Evolutionary conservation across 768 basidiomycete species (phyloP), one percentile per base, ranked within the genome.

Genomic region (Clavaria fumosa): DNA sequence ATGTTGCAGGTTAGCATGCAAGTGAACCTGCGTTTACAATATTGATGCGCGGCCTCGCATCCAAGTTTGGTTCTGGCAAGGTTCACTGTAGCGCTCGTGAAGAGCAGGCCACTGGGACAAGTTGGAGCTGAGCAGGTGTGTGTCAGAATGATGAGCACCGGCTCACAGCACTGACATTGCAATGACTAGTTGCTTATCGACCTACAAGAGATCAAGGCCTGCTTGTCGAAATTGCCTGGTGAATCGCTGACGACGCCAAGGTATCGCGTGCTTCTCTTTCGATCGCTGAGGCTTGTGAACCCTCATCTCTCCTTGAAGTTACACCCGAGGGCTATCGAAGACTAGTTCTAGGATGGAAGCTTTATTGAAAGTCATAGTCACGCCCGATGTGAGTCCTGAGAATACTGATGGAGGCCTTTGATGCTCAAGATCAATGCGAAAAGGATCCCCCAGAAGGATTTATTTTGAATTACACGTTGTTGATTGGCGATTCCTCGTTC

Each of bases 401-500:
- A 17, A 14, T 32, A 23, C 18, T 18, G 19, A 28, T 34, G n/a
- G n/a, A 4, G 5, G 12, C 21, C 15, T 12, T 17, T 15, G 36
- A 28, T 26, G 14, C 1, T 9, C 23, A 35, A 14, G 7, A n/a
- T 7, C 11, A 23, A 7, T 5, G 12, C 31, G 38, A 35, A n/a
- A 37, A 93, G 79, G 85, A 91, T 49, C 90, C 93, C 11, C 64
- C 85, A 1, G 89, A 93, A 54, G 86, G 82, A 2, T 97, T 99
- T 51, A 85, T 97, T 43, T 67, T 90, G 39, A 96, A 96, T 51
- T 99, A 97, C 52, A 90, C 86, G 5, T 67, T 96, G 18, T 68
- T 96, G 40, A 84, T 99, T 44, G 86, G 86, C 17, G 93, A 96
- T 57, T 78, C 82, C 4, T 91, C 90, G 2, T 91, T 91, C 57